Percentiles rank a stretch among this genome's conserved stretches.
Conservation (phyloP, 768 basidiomycete species). For the Pseudohyphozyma bogoriensis region DNA sequence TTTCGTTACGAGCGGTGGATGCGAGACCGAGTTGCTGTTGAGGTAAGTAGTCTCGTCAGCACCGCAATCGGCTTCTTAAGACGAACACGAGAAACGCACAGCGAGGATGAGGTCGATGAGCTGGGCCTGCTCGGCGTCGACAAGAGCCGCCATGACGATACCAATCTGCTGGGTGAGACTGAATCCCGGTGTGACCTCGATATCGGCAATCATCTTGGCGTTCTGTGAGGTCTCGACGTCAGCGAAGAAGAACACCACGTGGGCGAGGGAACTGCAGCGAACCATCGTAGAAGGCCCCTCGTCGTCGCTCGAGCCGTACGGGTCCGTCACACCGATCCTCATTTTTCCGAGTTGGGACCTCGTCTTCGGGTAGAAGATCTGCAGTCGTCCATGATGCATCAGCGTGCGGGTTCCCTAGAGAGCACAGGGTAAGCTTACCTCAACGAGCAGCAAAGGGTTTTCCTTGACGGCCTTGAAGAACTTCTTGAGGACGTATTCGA, state of each 20-base stretch:
- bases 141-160: constrained; percentile 64
- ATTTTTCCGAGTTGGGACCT: constrained; percentile 72
- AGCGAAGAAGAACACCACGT: constrained; percentile 39
- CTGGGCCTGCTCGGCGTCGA: constrained; percentile 53
- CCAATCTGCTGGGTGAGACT: constrained; percentile 83
- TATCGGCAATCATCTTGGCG: constrained; percentile 44
- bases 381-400: not conserved
- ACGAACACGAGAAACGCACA: constrained; percentile 44
- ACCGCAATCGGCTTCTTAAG: not conserved
- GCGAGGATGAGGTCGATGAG: constrained; percentile 72
- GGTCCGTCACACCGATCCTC: constrained; percentile 16
- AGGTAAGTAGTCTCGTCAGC: constrained; percentile 1
- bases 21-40: constrained; percentile 33
- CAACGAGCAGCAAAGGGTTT: constrained; percentile 76
- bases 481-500: constrained; percentile 75
- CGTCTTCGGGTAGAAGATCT: constrained; percentile 87
- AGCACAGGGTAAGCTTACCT: constrained; percentile 49
- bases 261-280: constrained; percentile 39
- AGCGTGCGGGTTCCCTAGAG: no score
- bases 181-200: constrained; percentile 75
- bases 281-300: constrained; percentile 13
- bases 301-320: constrained; percentile 30
- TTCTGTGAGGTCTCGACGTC: not conserved
- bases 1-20: constrained; percentile 37
- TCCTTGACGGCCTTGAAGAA: constrained; percentile 88